Evolutionary conservation across 192 early-diverging fungal genomes (phyloP), one percentile per base, ranked within the genome.

Genomic region (Linnemannia zychae): DNA sequence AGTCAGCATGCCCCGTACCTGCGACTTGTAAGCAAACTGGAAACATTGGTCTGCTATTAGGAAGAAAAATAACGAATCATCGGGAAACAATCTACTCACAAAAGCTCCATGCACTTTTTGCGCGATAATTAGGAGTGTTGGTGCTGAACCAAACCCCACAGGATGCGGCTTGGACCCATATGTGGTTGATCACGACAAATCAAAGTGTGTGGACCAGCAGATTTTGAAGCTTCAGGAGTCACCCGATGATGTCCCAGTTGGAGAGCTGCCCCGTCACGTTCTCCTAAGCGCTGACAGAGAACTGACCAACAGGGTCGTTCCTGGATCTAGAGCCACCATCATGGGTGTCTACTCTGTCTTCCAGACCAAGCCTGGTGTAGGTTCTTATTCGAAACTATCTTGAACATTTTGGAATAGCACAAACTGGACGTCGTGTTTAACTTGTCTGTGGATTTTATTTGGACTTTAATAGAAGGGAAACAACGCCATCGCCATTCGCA

Each of bases 141-240:
- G 72, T n/a, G 74, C 85, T 7, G 91, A 82, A 33, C 76, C 84
- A 2, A 81, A 79, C 20, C 86, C 93, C 71, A 81, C 87, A 85
- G 91, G 94, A 65, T 96, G 95, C 76, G 92, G 93, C 2, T 72
- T 99, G 74, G 99, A 99, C 74, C 97, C 99, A 34, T 99, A 94
- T 86, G 89, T 98, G 37, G 95, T 99, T 67, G 92, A 97, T 47
- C 97, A 98, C 78, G 97, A 99, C 90, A 98, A 97, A 82, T 98
- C 94, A 85, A 92, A 88, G 78, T 99, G 98, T 89, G 94, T 99
- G 36, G 99, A 99, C 90, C 96, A 97, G 84, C 99, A 99, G 89
- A 93, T 94, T 11, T 90, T 99, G 74, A 99, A 99, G 88, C 91
- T 99, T 71, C 99, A 99, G 85, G 99, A 99, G 87, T 93, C 97